phyloP scores from a whole-genome alignment of 2,329 filamentous ascomycete species.

The Penicillium sp. region DNA sequence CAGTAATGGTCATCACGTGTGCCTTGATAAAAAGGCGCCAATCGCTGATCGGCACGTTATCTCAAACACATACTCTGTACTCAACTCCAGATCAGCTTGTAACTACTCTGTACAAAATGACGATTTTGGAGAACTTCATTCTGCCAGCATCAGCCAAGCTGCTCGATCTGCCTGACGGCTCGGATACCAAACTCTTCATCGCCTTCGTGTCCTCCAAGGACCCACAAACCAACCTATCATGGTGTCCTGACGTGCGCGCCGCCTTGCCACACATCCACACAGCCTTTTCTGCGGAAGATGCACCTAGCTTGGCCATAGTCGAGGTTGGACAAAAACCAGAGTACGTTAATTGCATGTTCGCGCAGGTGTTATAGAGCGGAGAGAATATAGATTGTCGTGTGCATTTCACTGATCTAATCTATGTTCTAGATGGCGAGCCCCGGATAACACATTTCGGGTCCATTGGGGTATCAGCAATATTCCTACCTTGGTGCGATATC shows the following conservation, averaged over 20 bases:
- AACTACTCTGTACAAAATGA: constrained; percentile 25
- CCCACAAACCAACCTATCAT: constrained; percentile 32
- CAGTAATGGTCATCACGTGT: no score
- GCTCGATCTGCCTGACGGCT: constrained; percentile 25
- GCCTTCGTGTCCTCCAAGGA: constrained; percentile 37
- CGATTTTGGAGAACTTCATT: constrained; percentile 20
- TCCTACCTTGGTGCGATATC: constrained; percentile 34
- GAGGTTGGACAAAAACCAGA: constrained; percentile 34
- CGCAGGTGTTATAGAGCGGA: no score
- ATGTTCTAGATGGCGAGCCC: constrained; percentile 33
- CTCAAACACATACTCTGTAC: no score
- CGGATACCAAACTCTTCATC: constrained; percentile 28
- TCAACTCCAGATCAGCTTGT: no score
- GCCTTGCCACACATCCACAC: constrained; percentile 31
- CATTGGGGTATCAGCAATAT: constrained; percentile 33
- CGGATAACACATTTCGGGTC: constrained; percentile 31
- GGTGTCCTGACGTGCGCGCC: constrained; percentile 40
- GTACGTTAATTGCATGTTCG: no score
- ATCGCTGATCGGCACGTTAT: no score
- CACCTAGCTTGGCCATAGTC: constrained; percentile 27
- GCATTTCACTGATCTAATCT: background rate
- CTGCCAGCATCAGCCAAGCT: constrained; percentile 15
- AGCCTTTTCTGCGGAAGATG: constrained; percentile 25
- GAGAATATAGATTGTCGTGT: background rate
- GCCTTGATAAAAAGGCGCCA: no score